These are phyloP conservation scores for Metarhizium humberi DNA, from an alignment of 2,329 filamentous ascomycete genomes.

Conservation along the genomic window DNA sequence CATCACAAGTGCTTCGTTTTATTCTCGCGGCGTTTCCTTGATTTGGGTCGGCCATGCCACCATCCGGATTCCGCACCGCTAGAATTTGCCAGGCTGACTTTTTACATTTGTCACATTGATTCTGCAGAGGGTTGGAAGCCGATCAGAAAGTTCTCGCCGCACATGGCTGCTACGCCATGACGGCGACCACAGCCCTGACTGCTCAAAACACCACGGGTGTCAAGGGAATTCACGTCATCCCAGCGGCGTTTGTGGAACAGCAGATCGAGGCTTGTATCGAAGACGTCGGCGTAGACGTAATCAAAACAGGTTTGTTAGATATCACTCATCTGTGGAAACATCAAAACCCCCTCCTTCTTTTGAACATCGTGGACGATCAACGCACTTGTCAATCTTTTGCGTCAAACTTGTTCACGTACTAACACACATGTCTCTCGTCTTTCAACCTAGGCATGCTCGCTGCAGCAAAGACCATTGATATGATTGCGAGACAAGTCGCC, in stretches of 20 bases:
- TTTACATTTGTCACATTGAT: not conserved
- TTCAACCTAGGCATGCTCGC: conserved; percentile 27
- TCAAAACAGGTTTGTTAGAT: conserved; percentile 67
- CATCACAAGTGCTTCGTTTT: not conserved
- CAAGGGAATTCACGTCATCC: conserved; percentile 68
- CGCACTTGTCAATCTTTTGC: no score
- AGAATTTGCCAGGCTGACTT: not conserved
- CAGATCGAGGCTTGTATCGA: conserved; percentile 78
- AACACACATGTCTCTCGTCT: not conserved
- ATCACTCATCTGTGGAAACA: not conserved
- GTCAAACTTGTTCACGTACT: not conserved
- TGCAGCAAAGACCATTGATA: conserved; percentile 26
- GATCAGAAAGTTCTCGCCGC: conserved; percentile 92
- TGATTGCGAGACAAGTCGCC: conserved; percentile 20
- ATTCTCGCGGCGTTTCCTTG: not conserved
- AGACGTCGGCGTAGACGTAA: conserved; percentile 79
- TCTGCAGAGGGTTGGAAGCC: conserved; percentile 73
- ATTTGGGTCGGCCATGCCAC: not conserved
- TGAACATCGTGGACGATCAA: no score
- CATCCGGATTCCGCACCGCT: not conserved
- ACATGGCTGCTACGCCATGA: conserved; percentile 93
- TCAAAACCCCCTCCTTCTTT: not conserved
- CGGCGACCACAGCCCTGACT: conserved; percentile 89
- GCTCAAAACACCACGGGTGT: conserved; percentile 89
- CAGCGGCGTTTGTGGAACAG: conserved; percentile 68